Percentiles rank a stretch among this genome's conserved stretches.
These are phyloP conservation scores for Paecilomyces niveus DNA, from an alignment of 2,329 filamentous ascomycete genomes.

Conservation along the genomic window DNA sequence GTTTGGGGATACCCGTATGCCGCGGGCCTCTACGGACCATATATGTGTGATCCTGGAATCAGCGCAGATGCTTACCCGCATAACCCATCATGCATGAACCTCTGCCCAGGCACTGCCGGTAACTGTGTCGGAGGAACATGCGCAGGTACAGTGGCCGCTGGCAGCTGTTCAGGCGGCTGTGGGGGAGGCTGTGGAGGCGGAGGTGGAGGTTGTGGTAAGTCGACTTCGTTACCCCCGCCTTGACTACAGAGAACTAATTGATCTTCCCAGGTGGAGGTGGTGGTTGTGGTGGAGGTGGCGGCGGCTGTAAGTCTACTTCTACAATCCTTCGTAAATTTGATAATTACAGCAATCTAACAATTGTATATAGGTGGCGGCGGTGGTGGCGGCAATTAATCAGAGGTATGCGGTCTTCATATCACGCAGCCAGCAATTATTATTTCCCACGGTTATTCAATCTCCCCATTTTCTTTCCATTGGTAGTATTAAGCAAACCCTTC, in stretches of 20 bases:
- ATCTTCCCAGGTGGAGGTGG: constrained; percentile 28
- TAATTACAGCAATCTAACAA: neutral
- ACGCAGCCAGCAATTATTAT: neutral
- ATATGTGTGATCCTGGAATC: constrained; percentile 38
- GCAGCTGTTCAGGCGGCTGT: constrained; percentile 36
- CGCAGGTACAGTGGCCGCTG: constrained; percentile 37
- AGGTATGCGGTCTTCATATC: neutral
- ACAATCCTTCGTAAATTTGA: neutral
- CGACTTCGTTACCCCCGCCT: constrained; percentile 13
- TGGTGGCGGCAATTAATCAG: neutral
- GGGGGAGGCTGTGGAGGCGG: constrained; percentile 31
- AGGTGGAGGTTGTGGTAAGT: constrained; percentile 37
- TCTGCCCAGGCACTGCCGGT: constrained; percentile 32
- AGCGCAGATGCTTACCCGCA: constrained; percentile 35
- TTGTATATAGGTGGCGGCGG: neutral
- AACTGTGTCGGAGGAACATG: constrained; percentile 43
- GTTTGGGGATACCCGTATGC: constrained; percentile 40
- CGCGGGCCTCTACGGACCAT: constrained; percentile 42
- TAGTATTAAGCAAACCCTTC: neutral
- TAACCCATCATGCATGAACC: constrained; percentile 40
- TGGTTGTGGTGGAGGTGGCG: constrained; percentile 29
- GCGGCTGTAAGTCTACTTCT: neutral
- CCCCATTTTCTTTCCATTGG: neutral
- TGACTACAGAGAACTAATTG: too few relatives aligned
- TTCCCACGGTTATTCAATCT: neutral